Conservation (phyloP, 768 basidiomycete species). For the Arthromyces matolae region DNA sequence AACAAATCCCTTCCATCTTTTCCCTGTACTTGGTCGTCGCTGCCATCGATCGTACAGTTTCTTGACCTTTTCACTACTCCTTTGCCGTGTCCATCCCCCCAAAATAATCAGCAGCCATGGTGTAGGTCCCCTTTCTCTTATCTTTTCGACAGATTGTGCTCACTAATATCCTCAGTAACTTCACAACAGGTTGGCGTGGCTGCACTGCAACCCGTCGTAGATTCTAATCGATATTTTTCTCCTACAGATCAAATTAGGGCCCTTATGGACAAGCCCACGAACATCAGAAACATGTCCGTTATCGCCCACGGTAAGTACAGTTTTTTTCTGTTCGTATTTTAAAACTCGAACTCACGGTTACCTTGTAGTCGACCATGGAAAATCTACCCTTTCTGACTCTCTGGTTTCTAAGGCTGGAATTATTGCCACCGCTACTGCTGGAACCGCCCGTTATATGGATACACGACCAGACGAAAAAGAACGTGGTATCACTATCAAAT, state of each 20-base stretch:
- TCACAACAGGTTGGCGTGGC: slow-evolving; percentile 61
- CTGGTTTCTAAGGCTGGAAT: slow-evolving; percentile 99
- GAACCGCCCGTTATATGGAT: slow-evolving; percentile 93
- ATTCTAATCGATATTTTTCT: slow-evolving; percentile 2
- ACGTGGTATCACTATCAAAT: slow-evolving; percentile 99
- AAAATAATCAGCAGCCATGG: slow-evolving; percentile 47
- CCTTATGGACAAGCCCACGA: slow-evolving; percentile 86
- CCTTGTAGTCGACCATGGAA: slow-evolving; percentile 91
- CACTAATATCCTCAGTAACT: slow-evolving; percentile 58
- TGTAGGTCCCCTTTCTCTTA: slow-evolving; percentile 49
- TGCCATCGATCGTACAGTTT: slow-evolving; percentile 10
- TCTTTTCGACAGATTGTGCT: slow-evolving; percentile 18
- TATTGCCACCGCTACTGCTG: slow-evolving; percentile 87
- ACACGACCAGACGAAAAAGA: slow-evolving; percentile 97
- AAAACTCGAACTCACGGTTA: too few species aligned
- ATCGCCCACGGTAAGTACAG: slow-evolving; percentile 72
- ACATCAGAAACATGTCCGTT: slow-evolving; percentile 92
- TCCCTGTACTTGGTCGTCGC: slow-evolving; percentile 6
- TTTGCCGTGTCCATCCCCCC: neutral
- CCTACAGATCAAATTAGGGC: slow-evolving; percentile 73
- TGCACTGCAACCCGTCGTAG: neutral
- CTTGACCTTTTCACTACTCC: neutral
- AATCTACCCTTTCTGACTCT: slow-evolving; percentile 97
- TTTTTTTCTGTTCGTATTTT: too few species aligned
- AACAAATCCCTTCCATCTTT: slow-evolving; percentile 7